Evolutionary conservation across 306 rosid species (phyloP).

Genomic region (Acacia crassicarpa): DNA sequence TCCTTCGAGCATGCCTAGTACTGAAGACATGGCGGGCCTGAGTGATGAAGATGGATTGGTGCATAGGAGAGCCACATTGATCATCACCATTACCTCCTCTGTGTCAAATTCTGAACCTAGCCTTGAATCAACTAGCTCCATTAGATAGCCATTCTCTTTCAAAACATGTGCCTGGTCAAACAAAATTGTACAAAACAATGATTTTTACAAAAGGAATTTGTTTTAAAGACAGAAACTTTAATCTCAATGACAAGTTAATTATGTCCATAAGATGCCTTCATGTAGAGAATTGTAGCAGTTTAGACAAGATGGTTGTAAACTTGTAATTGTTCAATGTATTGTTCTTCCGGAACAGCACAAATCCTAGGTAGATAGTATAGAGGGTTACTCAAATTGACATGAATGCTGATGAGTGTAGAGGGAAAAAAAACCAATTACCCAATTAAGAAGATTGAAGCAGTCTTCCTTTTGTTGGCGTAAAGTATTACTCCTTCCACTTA

Average conservation of each 20-base stretch:
- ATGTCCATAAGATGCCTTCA: not conserved
- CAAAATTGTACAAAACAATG: too few species aligned
- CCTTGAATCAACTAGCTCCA: too few species aligned
- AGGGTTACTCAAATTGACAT: not conserved
- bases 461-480: conserved; percentile 33
- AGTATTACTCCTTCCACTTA: conserved; percentile 52
- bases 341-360: not conserved
- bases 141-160: too few species aligned
- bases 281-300: not conserved
- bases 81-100: too few species aligned
- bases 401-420: not conserved
- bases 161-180: too few species aligned
- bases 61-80: too few species aligned
- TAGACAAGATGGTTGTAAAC: not conserved
- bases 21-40: too few species aligned
- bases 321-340: not conserved
- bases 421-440: conserved; percentile 33
- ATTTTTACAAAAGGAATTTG: too few species aligned
- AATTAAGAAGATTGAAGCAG: conserved; percentile 47
- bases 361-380: conserved; percentile 4
- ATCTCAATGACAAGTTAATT: not conserved
- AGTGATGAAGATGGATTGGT: too few species aligned
- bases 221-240: too few species aligned
- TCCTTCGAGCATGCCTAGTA: too few species aligned
- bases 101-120: too few species aligned